Base-by-base conservation (phyloP, 768 basidiomycete genomes). In the Phylloporus arenicola region DNA sequence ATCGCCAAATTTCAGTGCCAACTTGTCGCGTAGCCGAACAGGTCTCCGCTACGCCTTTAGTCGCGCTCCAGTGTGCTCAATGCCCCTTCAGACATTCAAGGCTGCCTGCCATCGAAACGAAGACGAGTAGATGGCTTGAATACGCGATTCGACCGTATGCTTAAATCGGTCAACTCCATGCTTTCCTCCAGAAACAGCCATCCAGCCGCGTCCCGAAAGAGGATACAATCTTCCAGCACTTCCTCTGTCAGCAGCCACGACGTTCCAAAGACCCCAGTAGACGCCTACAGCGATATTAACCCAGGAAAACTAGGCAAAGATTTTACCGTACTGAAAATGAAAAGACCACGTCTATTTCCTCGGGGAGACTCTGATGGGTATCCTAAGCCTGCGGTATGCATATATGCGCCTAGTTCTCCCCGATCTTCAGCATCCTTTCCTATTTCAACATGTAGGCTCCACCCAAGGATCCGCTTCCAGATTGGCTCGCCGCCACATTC, bases 121-220 rank as follows among this genome's bases (percentile, higher is more conserved):
- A 73, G 72, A 22, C 78, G 70, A 57, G 68, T 67, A n/a, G 64
- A 57, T 33, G 75, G 75, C 8, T 65, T 82, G 43, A 88, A 87
- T 56, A 62, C 74, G 30, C 77, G 77, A 34, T 85, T 80, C 56
- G 85, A 88, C 62, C 72, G 72, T 39, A 88, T 88, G 86, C 67
- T 87, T 27, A 73, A 79, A 45, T 72, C 77, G 3, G 79, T 85
- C 70, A 74, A 78, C 47, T 54, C 68, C n/a, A 61, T 70, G 35
- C 62, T 68, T 54, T 57, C 67, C 47, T 39, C 51, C 45, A 38
- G 52, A 46, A 58, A 40, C 41, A 49, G 24, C 31, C 59, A 51
- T 44, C 58, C 67, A 39, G 55, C 47, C 40, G 25, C 17, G 37
- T 57, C 54, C 45, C 70, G 70, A 30, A 64, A 58, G 25, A 69